Evolutionary conservation across 2,329 filamentous ascomycete species (phyloP), one percentile per base, ranked within the genome.

Genomic region (Pseudocercospora cruenta): DNA sequence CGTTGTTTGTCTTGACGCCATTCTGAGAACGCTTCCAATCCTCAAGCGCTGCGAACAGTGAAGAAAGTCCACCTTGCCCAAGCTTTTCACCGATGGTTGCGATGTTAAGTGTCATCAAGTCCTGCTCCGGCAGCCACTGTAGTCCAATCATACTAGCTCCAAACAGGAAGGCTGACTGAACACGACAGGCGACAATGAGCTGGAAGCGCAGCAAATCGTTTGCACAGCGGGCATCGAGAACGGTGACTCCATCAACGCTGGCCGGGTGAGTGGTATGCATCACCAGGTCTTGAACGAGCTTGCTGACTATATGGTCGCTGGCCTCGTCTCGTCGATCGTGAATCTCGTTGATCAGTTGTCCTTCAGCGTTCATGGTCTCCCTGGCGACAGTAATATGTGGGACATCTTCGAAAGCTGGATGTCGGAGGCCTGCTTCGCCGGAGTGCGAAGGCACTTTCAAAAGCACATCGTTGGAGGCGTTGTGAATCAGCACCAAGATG

Each of bases 41-140:
- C 19, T 63, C 57, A 21, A 47, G 60, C 9, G 47, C 60, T 14
- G 47, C 39, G 10, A 60, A 36, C 21, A 66, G 12, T 9, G 45
- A 26, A 36, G 26, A 36, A 19, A 60, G 21, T 16, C 47, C 57
- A 12, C 57, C 57, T 58, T 24, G 33, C 19, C 60, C 64, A 14
- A 60, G 47, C n/a, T 36, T 36, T 16, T 31, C 26, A 6, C 26
- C 36, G 9, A 63, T 24, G 12, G 33, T 57, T 9, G 8, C 28
- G n/a, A 54, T 36, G 31, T 63, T 54, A 16, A 55, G 22, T n/a
- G 54, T 31, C 24, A 57, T 49, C 10, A 63, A 43, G 9, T 31
- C 55, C 14, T 60, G 16, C 55, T 66, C 64, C n/a, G 60, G 47
- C 8, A 63, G 60, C 64, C 64, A 66, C 22, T 57, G 60, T 24